Percentiles rank a stretch among this genome's conserved stretches.
These are phyloP conservation scores for Epichloe elymi DNA, from an alignment of 2,329 filamentous ascomycete genomes.

Conservation along the genomic window DNA sequence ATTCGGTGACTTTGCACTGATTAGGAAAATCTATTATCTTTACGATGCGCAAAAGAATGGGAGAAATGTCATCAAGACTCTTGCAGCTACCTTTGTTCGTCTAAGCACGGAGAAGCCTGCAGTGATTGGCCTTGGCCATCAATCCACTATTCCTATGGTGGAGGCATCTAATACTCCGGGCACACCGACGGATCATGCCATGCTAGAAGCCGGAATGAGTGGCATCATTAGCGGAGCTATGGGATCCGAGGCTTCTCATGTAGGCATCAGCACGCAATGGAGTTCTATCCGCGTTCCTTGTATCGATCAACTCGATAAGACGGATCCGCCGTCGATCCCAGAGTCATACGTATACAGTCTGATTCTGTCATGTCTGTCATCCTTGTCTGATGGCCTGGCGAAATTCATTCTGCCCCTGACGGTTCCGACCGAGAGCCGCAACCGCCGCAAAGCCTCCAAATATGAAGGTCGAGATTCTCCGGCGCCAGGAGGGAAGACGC, in stretches of 20 bases:
- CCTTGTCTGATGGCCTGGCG: slow-evolving; percentile 80
- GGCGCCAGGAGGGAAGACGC: slow-evolving; percentile 17
- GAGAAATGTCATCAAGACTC: slow-evolving; percentile 64
- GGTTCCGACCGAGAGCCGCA: slow-evolving; percentile 56
- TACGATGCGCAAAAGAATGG: slow-evolving; percentile 64
- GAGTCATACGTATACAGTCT: slow-evolving; percentile 92
- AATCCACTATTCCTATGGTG: slow-evolving; percentile 68
- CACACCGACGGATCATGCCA: slow-evolving; percentile 63
- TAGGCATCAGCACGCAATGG: slow-evolving; percentile 83
- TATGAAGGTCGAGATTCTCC: slow-evolving; percentile 32
- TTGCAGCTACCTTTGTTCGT: slow-evolving; percentile 82
- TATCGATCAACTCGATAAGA: slow-evolving; percentile 89
- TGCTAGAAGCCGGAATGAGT: slow-evolving; percentile 76
- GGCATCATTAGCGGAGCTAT: slow-evolving; percentile 72
- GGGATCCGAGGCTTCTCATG: slow-evolving; percentile 51
- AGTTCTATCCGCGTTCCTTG: slow-evolving; percentile 77
- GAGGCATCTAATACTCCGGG: slow-evolving; percentile 41
- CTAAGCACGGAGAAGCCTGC: slow-evolving; percentile 82
- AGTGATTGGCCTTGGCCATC: slow-evolving; percentile 76
- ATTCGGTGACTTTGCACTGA: slow-evolving; percentile 65
- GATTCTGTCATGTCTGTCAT: slow-evolving; percentile 77
- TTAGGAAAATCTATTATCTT: slow-evolving; percentile 66
- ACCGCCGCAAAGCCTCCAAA: slow-evolving; percentile 35
- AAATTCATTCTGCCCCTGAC: slow-evolving; percentile 89
- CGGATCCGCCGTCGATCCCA: slow-evolving; percentile 66